Evolutionary conservation across 306 rosid genomes (phyloP).

Genomic region (Vicia faba): DNA sequence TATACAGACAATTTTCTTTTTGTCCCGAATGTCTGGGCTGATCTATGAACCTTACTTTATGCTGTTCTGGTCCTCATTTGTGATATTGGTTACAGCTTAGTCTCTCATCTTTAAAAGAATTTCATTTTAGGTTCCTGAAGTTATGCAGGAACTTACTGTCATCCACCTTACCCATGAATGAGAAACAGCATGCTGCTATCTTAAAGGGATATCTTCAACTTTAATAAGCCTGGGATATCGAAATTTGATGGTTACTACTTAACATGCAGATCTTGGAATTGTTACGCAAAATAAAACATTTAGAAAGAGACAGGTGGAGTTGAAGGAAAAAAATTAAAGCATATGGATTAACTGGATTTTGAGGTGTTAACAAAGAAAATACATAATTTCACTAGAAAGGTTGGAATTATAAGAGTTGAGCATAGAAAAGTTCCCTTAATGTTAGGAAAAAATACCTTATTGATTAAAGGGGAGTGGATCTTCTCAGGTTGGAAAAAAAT

Average conservation of each 20-base stretch:
- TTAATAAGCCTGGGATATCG: background rate
- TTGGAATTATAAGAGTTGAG: background rate
- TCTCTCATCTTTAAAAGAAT: background rate
- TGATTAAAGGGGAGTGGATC: background rate
- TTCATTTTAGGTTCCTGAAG: slow-evolving; percentile 12
- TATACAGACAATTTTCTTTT: background rate
- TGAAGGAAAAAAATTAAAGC: background rate
- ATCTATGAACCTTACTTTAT: slow-evolving; percentile 9
- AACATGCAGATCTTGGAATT: background rate
- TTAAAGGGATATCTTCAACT: background rate
- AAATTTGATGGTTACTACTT: slow-evolving; percentile 1
- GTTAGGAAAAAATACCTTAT: background rate
- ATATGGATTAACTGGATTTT: background rate
- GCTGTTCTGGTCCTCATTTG: slow-evolving; percentile 18
- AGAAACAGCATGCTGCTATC: slow-evolving; percentile 4
- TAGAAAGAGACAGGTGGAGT: background rate
- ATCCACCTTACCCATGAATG: slow-evolving; percentile 30
- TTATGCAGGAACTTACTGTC: background rate
- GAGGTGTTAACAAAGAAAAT: background rate
- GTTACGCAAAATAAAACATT: background rate
- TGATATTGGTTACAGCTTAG: slow-evolving; percentile 7
- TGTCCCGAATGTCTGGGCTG: background rate
- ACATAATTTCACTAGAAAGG: background rate
- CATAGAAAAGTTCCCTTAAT: background rate
- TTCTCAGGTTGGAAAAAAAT: background rate